Evolutionary conservation across 2,329 filamentous ascomycete species (phyloP), one percentile per base, ranked within the genome.

Genomic region (Botrytis squamosa): DNA sequence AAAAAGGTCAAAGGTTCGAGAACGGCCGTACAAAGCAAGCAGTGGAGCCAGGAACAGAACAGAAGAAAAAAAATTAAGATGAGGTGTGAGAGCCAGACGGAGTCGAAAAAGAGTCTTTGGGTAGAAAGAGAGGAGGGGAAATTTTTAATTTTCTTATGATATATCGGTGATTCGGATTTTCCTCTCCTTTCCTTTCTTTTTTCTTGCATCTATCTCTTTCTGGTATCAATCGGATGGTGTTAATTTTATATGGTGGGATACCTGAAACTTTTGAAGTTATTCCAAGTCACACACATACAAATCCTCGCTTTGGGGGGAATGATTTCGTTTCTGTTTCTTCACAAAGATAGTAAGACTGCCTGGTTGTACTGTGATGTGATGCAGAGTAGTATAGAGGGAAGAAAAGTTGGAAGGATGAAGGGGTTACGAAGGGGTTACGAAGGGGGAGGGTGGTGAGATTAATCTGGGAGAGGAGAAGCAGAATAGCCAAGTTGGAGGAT

Each of bases 21-120:
- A 65, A 65, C 70, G 49, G 36, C 57, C 25, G 38, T 46, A 71
- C 69, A 71, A 55, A 71, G 69, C 33, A 71, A 20, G 40, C 25
- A 49, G 69, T 71, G 69, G 69, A 71, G 44, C 59, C 69, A 71
- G 69, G 65, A 55, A 68, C 65, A 68, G 65, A 55, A 68, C 65
- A 68, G 46, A 40, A 55, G 38, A 55, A 55, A 52, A 46, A 29
- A 46, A 70, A 63, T 62, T 40, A 55, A 55, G 52, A 55, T 55
- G 52, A 55, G 52, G 52, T 9, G 22, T 40, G 55, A 70, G 59
- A 29, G 29, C 44, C 33, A n/a, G 22, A 64, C 10, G 18, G 62
- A 18, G 29, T 29, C 14, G 25, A 42, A 42, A 42, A 42, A 42
- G 49, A 33, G 49, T 49, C 44, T 49, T 22, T 49, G 5, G 36